A percentile compares a stretch with the other conserved stretches of the same genome.
Conservation (phyloP, 495 filamentous ascomycete species). For the Trichoderma orchidacearum region DNA sequence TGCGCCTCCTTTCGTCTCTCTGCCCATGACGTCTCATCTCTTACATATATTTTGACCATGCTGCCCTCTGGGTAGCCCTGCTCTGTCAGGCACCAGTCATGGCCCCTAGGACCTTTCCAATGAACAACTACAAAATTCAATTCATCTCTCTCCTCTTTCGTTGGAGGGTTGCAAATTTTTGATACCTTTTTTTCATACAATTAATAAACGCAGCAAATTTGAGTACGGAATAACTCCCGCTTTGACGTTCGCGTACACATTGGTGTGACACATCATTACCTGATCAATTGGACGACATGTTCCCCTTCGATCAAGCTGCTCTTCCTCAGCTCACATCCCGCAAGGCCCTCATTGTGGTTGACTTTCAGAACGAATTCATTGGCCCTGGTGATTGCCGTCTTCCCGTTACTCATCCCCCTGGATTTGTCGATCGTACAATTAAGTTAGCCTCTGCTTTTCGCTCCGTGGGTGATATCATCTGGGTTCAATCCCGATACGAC, state of each 20-base stretch:
- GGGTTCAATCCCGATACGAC: conserved; percentile 70
- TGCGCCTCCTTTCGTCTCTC: not conserved
- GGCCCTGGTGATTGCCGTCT: conserved; percentile 49
- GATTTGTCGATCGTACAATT: conserved; percentile 54
- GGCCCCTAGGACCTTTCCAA: not conserved
- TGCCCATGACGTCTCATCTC: not conserved
- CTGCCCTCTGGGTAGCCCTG: not conserved
- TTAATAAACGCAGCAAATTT: too few species aligned
- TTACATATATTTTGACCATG: not conserved
- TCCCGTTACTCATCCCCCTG: conserved; percentile 45
- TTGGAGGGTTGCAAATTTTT: too few species aligned
- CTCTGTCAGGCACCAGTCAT: not conserved
- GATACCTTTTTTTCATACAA: too few species aligned
- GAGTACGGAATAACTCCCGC: too few species aligned
- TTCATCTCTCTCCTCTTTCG: too few species aligned
- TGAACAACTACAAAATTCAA: too few species aligned
- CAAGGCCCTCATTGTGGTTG: conserved; percentile 72
- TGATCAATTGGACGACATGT: conserved; percentile 19
- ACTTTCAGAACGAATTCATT: conserved; percentile 88
- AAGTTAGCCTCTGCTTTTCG: conserved; percentile 62
- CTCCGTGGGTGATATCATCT: conserved; percentile 63
- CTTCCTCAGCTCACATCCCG: conserved; percentile 46
- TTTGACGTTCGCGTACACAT: not conserved
- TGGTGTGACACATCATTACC: not conserved
- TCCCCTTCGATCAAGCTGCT: conserved; percentile 29